Conservation (phyloP, 768 basidiomycete species). For the Boletus speciosus region DNA sequence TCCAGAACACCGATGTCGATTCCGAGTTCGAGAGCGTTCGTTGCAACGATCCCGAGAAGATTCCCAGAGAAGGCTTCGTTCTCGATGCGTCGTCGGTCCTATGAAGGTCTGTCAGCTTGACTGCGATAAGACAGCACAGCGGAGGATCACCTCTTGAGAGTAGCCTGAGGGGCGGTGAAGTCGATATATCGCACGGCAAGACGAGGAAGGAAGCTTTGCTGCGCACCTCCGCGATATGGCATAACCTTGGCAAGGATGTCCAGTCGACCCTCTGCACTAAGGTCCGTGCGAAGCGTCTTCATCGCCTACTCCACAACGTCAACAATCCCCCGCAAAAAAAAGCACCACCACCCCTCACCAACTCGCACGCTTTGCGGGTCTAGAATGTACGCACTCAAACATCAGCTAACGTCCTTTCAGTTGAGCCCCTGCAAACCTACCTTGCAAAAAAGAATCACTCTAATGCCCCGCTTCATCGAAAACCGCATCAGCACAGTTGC, state of each 20-base stretch:
- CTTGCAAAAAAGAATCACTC: constrained; percentile 89
- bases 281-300: constrained; percentile 67
- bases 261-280: constrained; percentile 69
- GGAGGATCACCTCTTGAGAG: constrained; percentile 53
- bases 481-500: constrained; percentile 71
- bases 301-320: constrained; percentile 54
- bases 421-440: constrained; percentile 31
- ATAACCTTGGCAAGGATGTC: constrained; percentile 76
- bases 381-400: constrained; percentile 22
- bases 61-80: constrained; percentile 81
- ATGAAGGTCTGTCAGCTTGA: neutral
- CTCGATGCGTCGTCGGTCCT: constrained; percentile 85
- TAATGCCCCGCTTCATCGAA: constrained; percentile 76
- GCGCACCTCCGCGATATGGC: constrained; percentile 78
- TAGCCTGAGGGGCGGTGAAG: constrained; percentile 48
- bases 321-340: neutral
- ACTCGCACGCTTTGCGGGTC: constrained; percentile 80
- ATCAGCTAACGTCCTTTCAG: neutral
- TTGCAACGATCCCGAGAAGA: constrained; percentile 82
- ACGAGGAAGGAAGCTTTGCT: neutral
- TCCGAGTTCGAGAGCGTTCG: constrained; percentile 87
- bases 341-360: constrained; percentile 43
- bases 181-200: neutral
- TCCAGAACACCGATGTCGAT: constrained; percentile 90
- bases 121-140: neutral